Conservation (phyloP, 1,284 basidiomycete genomes). For the Inonotus obliquus region DNA sequence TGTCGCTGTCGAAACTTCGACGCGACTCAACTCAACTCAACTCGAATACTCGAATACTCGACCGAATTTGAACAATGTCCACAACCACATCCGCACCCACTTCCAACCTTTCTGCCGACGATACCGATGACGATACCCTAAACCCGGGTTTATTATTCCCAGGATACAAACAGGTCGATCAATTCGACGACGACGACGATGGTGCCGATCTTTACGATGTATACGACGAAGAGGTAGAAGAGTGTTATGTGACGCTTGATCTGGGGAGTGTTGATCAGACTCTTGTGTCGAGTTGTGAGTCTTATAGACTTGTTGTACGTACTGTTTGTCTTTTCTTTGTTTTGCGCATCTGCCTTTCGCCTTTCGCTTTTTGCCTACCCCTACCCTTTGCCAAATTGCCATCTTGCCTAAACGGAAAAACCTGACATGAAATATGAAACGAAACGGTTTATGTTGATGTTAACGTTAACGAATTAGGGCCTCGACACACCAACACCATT, state of each 20-base stretch:
- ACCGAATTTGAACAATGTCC: no score
- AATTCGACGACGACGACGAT: slow-evolving; percentile 34
- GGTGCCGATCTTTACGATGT: no score
- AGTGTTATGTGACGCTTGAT: slow-evolving; percentile 67
- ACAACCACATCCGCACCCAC: no score
- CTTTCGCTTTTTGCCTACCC: background rate
- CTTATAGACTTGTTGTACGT: slow-evolving; percentile 68
- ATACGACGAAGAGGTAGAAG: slow-evolving; percentile 32
- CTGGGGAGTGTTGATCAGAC: slow-evolving; percentile 67
- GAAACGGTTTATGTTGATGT: no score
- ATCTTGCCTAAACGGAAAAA: background rate
- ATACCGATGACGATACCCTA: no score
- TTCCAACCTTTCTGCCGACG: no score
- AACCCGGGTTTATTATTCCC: no score
- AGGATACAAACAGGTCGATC: slow-evolving; percentile 17
- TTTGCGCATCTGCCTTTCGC: background rate
- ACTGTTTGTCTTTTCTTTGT: slow-evolving; percentile 16
- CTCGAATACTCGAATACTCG: no score
- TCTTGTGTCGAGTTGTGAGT: slow-evolving; percentile 60
- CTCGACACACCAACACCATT: slow-evolving; percentile 70
- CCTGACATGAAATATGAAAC: no score
- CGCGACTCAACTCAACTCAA: no score
- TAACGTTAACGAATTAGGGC: slow-evolving; percentile 41
- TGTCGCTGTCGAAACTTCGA: no score
- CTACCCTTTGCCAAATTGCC: background rate